Evolutionary conservation across 2,329 filamentous ascomycete species (phyloP).

Genomic region (Sclerotinia subarctica): DNA sequence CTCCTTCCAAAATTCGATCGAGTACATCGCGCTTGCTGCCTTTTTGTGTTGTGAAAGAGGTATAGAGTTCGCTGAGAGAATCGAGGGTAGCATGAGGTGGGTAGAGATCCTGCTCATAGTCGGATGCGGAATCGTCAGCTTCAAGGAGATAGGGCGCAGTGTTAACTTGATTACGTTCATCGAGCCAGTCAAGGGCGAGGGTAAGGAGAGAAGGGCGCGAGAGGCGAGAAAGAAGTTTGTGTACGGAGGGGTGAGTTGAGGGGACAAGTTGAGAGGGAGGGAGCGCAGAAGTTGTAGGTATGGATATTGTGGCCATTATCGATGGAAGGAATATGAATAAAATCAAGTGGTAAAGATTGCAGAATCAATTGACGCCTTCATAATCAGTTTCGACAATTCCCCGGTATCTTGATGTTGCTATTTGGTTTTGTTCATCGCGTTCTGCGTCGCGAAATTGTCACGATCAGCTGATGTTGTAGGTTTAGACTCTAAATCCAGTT

Average conservation of each 20-base stretch:
- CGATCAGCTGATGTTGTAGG: slow-evolving; percentile 16
- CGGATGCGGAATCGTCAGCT: slow-evolving; percentile 46
- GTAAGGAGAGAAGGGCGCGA: slow-evolving; percentile 69
- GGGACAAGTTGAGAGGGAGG: slow-evolving; percentile 68
- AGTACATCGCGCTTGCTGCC: slow-evolving; percentile 62
- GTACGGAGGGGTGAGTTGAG: slow-evolving; percentile 59
- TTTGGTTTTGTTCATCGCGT: neutral
- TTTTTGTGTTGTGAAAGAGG: slow-evolving; percentile 55
- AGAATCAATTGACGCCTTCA: neutral
- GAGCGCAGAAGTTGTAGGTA: slow-evolving; percentile 69
- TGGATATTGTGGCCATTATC: slow-evolving; percentile 45
- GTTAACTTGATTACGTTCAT: slow-evolving; percentile 58
- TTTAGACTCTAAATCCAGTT: neutral
- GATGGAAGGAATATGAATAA: neutral
- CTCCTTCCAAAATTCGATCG: slow-evolving; percentile 63
- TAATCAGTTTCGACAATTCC: neutral
- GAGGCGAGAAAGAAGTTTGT: slow-evolving; percentile 65
- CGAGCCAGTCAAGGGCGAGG: slow-evolving; percentile 74
- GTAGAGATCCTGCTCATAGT: slow-evolving; percentile 64
- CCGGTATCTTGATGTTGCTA: neutral
- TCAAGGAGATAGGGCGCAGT: slow-evolving; percentile 56
- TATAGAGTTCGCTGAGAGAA: slow-evolving; percentile 64
- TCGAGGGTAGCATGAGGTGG: slow-evolving; percentile 62
- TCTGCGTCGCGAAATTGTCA: slow-evolving; percentile 7
- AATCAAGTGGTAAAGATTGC: neutral